These are phyloP conservation scores for Aspergillus chevalieri DNA, from an alignment of 2,329 filamentous ascomycete species.

Conservation along the genomic window DNA sequence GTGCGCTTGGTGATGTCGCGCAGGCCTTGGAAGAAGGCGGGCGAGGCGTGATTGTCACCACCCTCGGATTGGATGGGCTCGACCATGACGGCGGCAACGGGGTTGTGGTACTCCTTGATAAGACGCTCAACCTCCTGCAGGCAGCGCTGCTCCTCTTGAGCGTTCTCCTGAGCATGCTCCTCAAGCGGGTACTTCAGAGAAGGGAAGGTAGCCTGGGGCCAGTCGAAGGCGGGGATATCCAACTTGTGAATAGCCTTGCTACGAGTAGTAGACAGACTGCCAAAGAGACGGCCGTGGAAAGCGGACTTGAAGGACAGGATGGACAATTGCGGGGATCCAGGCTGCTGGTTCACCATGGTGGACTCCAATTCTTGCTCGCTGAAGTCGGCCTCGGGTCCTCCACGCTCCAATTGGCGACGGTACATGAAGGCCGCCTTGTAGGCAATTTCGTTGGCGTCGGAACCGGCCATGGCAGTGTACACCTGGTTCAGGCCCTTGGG, in stretches of 20 bases:
- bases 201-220: slow-evolving; percentile 86
- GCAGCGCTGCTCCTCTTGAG: slow-evolving; percentile 71
- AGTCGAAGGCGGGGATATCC: slow-evolving; percentile 91
- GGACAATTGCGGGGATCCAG: slow-evolving; percentile 70
- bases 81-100: slow-evolving; percentile 74
- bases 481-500: slow-evolving; percentile 81
- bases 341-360: slow-evolving; percentile 73
- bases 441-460: slow-evolving; percentile 88
- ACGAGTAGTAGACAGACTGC: slow-evolving; percentile 78
- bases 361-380: slow-evolving; percentile 66
- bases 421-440: slow-evolving; percentile 97
- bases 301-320: slow-evolving; percentile 83
- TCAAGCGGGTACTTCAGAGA: slow-evolving; percentile 79
- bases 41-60: slow-evolving; percentile 87
- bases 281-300: slow-evolving; percentile 89
- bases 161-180: slow-evolving; percentile 72
- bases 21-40: slow-evolving; percentile 78
- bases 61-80: slow-evolving; percentile 93
- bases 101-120: slow-evolving; percentile 70
- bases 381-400: slow-evolving; percentile 71
- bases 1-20: slow-evolving; percentile 64
- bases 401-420: slow-evolving; percentile 73
- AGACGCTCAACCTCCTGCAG: slow-evolving; percentile 77
- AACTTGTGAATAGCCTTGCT: slow-evolving; percentile 93
- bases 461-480: slow-evolving; percentile 83